Evolutionary conservation across 2,329 filamentous ascomycete species (phyloP), one percentile per base, ranked within the genome.

Genomic region (Endocalyx cinctus): DNA sequence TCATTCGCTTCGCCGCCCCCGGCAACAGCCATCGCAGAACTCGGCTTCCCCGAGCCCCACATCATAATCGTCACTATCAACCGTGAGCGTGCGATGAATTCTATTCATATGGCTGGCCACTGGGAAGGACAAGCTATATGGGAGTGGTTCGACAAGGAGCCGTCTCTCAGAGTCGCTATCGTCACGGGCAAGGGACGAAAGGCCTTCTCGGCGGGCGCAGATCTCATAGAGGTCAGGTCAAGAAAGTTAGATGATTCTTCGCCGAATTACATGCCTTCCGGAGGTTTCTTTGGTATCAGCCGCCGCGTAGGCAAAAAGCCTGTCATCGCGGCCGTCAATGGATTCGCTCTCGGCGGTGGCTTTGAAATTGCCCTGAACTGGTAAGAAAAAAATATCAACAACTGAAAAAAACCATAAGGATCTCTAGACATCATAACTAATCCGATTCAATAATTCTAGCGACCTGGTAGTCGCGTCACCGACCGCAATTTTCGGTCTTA

Each of bases 281-380:
- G n/a, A n/a, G n/a, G n/a, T n/a, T n/a, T n/a, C n/a, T n/a, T n/a
- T n/a, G n/a, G n/a, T n/a, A n/a, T 79, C 2, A 69, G 67, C 18
- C 63, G 72, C 6, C 61, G 76, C 4, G 51, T 58, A 8, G 75
- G 76, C 25, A 72, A 70, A 52, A 82, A 82, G 47, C 77, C 77
- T 1, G 64, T 82, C 19, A 76, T 82, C 34, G 74, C 73, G 2
- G 78, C 77, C 4, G 75, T 82, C 12, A 79, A 81, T 47, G 77
- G 78, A 5, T 62, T 75, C 13, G 74, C 72, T 30, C 65, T 77
- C 43, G 77, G 77, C 3, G 78, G 74, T 14, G 77, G 77, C 1
- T 74, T 70, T 41, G 78, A 82, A 52, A 77, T 81, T 53, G 63
- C 72, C 6, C 61, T 74, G 7, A 79, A 79, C 50, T 70, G n/a